Base-by-base conservation (phyloP, 257 asterid genomes). In the Plantago ovata region DNA sequence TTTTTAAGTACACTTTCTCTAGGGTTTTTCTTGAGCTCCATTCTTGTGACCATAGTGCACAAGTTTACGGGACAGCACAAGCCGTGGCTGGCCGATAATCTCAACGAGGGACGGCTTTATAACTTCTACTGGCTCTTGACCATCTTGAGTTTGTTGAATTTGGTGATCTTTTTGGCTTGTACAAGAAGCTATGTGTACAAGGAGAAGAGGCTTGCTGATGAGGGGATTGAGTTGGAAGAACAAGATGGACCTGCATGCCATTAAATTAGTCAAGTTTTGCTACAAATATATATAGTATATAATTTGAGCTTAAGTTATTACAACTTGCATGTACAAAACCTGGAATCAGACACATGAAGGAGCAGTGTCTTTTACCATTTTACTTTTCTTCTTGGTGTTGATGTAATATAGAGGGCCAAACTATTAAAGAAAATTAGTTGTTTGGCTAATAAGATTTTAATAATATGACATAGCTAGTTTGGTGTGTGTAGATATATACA, bases 41-140 rank as follows among this genome's bases (percentile, higher is more conserved):
- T 79, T 7, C 61, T 90, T 76, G 98, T 90, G 14, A 33, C 72
- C 0, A 56, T 90, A 9, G 87, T 90, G 50, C 91, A 90, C 22
- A 81, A 61, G 53, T 76, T 83, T 69, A 84, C 95, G 0, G 79
- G 80, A 0, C 20, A 50, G 1, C 56, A 61, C 3, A 77, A 72
- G 24, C 87, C 98, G 3, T 87, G 96, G 98, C 36, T 90, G 61
- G 95, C 96, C 0, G 80, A 90, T 60, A 73, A 83, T 51, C 79
- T 90, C 2, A 84, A 90, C 55, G 67, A 78, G 45, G 98, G 98
- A 22, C 81, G 36, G 70, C 91, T 90, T 1, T 65, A 82, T 53
- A 68, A 90, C 38, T 90, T 90, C 78, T 90, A 84, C 20, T 87
- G 98, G 96, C 64, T 90, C 2, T 36, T 90, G 63, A 69, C 89